Evolutionary conservation across 2,329 filamentous ascomycete species (phyloP).

Genomic region (Fusarium lateritium): DNA sequence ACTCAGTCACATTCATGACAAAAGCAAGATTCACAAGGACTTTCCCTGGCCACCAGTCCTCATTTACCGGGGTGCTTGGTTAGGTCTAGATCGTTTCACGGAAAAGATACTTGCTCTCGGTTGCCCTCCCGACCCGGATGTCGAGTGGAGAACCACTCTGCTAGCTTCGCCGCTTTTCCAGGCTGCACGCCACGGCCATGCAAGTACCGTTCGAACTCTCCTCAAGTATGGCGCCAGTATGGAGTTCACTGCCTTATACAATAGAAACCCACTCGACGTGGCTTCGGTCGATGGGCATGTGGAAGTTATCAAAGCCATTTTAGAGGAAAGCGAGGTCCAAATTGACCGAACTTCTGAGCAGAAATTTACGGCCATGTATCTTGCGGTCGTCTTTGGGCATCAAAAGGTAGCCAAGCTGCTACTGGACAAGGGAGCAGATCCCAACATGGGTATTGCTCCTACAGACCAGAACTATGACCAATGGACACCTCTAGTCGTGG

Average conservation of each 20-base stretch:
- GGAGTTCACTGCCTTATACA: neutral
- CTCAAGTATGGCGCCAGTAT: neutral
- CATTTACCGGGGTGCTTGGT: neutral
- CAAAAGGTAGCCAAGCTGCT: neutral
- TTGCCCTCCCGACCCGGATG: constrained; percentile 1
- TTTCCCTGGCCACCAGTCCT: constrained; percentile 10
- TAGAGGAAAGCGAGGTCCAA: neutral
- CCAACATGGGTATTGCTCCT: constrained; percentile 1
- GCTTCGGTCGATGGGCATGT: neutral
- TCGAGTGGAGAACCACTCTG: neutral
- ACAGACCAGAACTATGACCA: fast-evolving
- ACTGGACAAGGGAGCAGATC: constrained; percentile 4
- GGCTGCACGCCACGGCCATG: neutral
- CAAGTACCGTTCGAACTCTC: neutral
- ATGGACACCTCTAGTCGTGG: neutral
- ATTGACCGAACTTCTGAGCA: neutral
- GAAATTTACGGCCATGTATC: neutral
- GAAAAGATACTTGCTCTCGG: constrained; percentile 9
- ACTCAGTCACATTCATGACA: neutral
- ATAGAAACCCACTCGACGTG: constrained; percentile 5
- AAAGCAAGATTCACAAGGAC: fast-evolving
- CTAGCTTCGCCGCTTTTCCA: neutral
- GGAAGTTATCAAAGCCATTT: neutral
- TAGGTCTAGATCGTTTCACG: neutral
- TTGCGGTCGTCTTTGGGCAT: neutral